Base-by-base conservation (phyloP, 257 asterid species). In the Nicotiana tabacum region DNA sequence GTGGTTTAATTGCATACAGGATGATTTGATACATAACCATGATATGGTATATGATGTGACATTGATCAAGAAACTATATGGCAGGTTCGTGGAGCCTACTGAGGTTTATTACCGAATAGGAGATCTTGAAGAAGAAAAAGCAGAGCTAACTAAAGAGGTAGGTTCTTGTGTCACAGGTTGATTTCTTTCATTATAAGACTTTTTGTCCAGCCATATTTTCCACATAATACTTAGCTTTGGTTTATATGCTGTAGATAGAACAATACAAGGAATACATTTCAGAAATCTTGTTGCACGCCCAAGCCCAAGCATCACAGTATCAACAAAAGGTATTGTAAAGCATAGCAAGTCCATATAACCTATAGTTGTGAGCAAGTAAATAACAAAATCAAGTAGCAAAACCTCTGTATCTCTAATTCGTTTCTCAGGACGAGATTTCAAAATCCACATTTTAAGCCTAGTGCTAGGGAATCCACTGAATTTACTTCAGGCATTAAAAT, bases 291-390 rank as follows among this genome's bases (percentile, higher is more conserved):
- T 79, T 93, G 93, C 98, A 93, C 78, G 91, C 96, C 84, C 97
- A 95, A 87, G 97, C 98, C 74, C 98, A 95, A 86, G 92, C 98
- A 84, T 88, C 91, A 43, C 97, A 92, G 86, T 95, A 92, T 87
- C 97, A 95, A 84, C 90, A 92, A 76, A 93, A 89, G 98, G 98
- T 94, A 90, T 43, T 68, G 60, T 70, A 29, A 46, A 82, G 55
- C 32, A 33, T 43, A 21, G 80, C 30, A 72, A 72, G 79, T 48
- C 62, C 80, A 48, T 74, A 48, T 7, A 74, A 74, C 80, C 62
- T 74, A 51, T 74, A 5, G 9, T 24, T 74, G 62, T 4, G 79
- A 21, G 78, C 39, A 24, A 53, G 37, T 12, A 29, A n/a, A 61
- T 16, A 4, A 64, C 29, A 51, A 55, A 27, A 58, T 53, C 76